phyloP scores from a whole-genome alignment of 345 rosid genomes.

The Ceriops tagal region DNA sequence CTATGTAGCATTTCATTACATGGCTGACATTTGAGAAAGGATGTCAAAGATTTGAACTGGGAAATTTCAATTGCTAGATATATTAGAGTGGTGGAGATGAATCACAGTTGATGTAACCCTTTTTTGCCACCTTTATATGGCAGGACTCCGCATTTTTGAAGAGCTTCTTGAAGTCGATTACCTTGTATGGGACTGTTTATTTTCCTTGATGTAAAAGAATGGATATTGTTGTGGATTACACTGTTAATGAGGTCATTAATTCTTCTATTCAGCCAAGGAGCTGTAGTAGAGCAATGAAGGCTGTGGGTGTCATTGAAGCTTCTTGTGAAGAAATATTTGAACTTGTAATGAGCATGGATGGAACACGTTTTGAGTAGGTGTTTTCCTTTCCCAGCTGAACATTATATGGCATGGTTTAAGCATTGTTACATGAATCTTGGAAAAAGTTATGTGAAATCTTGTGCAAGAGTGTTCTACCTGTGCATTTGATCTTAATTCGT shows the following conservation, averaged over 20 bases:
- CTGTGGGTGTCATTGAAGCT: constrained; percentile 98
- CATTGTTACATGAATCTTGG: not conserved
- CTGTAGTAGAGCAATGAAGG: constrained; percentile 99
- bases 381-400: constrained; percentile 26
- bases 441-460: not conserved
- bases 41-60: not conserved
- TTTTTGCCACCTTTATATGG: constrained; percentile 20
- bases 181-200: constrained; percentile 56
- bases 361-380: constrained; percentile 95
- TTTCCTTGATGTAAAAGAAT: constrained; percentile 20
- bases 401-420: constrained; percentile 2
- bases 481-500: not conserved
- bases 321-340: constrained; percentile 95
- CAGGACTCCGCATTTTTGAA: constrained; percentile 99
- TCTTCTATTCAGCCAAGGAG: constrained; percentile 84
- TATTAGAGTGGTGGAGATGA: constrained; percentile 9
- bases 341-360: constrained; percentile 99
- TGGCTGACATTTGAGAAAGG: constrained; percentile 7
- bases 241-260: constrained; percentile 23
- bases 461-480: not conserved
- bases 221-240: constrained; percentile 14
- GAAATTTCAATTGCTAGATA: constrained; percentile 1
- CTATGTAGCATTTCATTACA: constrained; percentile 17
- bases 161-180: constrained; percentile 99
- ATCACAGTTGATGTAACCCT: constrained; percentile 7